Evolutionary conservation across 306 rosid genomes (phyloP).

Genomic region (Ceratonia siliqua): DNA sequence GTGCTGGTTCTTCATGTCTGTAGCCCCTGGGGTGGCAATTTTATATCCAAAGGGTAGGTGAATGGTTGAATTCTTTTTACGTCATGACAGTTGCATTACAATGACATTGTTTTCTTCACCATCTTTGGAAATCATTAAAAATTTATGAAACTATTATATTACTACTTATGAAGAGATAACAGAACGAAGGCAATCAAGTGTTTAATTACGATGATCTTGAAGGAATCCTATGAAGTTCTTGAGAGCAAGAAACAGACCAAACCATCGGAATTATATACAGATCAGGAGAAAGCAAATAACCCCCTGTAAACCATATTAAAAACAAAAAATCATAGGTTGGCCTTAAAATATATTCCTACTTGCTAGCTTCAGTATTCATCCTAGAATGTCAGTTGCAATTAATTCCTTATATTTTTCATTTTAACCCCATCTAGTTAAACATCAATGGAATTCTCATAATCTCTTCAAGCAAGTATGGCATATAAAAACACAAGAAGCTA

Average conservation of each 20-base stretch:
- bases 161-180: background rate
- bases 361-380: background rate
- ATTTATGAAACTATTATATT: background rate
- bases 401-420: background rate
- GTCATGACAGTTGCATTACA: slow-evolving; percentile 46
- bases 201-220: slow-evolving; percentile 4
- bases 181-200: slow-evolving; percentile 23
- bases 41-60: slow-evolving; percentile 46
- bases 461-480: background rate
- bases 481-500: background rate
- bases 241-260: background rate
- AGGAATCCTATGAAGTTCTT: slow-evolving; percentile 41
- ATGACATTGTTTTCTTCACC: slow-evolving; percentile 55
- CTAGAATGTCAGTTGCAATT: background rate
- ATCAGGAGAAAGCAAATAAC: no score
- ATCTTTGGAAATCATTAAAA: slow-evolving; percentile 31
- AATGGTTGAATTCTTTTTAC: slow-evolving; percentile 34
- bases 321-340: background rate
- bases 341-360: background rate
- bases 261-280: no score
- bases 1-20: slow-evolving; percentile 28
- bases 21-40: slow-evolving; percentile 18
- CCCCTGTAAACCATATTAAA: no score
- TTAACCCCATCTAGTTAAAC: background rate
- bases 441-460: background rate